Evolutionary conservation across 2,329 filamentous ascomycete species (phyloP).

Genomic region (Colletotrichum sp.): DNA sequence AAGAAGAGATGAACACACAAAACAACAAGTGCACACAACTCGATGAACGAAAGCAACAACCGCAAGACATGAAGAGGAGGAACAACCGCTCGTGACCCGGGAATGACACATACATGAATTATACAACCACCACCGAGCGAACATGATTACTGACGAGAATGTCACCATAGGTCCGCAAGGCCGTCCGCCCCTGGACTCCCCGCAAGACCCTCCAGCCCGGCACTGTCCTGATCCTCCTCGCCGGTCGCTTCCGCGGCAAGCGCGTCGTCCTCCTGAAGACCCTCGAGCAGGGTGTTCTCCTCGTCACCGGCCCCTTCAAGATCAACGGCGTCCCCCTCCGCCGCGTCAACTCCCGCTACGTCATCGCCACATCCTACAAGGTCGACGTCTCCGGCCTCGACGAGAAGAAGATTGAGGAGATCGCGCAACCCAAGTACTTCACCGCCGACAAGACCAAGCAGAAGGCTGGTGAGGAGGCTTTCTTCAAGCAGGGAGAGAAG

Average conservation of each 20-base stretch:
- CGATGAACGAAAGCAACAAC: not conserved
- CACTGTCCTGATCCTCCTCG: constrained; percentile 97
- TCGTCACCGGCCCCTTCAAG: constrained; percentile 99
- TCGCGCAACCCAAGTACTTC: constrained; percentile 87
- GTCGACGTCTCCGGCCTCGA: constrained; percentile 87
- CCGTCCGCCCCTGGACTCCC: constrained; percentile 84
- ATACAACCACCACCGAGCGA: not conserved
- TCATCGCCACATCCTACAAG: constrained; percentile 88
- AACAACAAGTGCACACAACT: not conserved
- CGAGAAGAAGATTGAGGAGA: constrained; percentile 84
- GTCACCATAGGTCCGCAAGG: constrained; percentile 83
- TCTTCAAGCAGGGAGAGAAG: constrained; percentile 99
- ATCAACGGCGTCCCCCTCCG: constrained; percentile 99
- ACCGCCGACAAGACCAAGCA: constrained; percentile 92
- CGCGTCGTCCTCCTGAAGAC: constrained; percentile 98
- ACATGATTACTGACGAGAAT: constrained; percentile 2
- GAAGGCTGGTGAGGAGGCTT: constrained; percentile 97
- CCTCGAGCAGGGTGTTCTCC: constrained; percentile 96
- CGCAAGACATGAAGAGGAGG: not conserved
- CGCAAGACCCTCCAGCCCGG: constrained; percentile 91
- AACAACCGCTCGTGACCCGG: constrained; percentile 8
- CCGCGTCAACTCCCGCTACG: constrained; percentile 91
- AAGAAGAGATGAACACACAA: not conserved
- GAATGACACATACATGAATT: not conserved
- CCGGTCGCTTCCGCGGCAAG: constrained; percentile 99